phyloP scores from a whole-genome alignment of 345 rosid genomes.

The Gossypium anomalum region DNA sequence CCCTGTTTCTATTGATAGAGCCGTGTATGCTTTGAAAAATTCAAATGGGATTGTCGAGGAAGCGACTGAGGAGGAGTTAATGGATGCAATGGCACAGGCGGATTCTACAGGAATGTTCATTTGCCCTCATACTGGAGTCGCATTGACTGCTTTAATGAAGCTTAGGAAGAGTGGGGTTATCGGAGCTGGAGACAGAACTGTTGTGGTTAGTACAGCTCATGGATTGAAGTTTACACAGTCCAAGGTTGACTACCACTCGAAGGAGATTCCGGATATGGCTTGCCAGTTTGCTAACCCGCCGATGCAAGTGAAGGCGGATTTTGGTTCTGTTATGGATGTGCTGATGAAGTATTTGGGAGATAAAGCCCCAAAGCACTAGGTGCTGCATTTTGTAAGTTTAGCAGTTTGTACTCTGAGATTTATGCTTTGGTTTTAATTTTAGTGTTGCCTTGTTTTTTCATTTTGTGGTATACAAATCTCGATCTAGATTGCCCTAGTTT shows the following conservation, averaged over 20 bases:
- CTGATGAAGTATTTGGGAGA: conserved; percentile 53
- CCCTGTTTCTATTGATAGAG: conserved; percentile 89
- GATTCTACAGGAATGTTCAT: conserved; percentile 96
- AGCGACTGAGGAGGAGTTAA: conserved; percentile 83
- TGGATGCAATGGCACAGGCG: conserved; percentile 91
- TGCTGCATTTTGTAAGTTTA: conserved; percentile 6
- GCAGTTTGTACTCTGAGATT: conserved; percentile 7
- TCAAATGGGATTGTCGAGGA: conserved; percentile 84
- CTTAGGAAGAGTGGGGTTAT: conserved; percentile 77
- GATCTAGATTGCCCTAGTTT: conserved; percentile 7
- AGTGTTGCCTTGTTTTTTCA: not conserved
- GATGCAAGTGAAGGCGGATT: conserved; percentile 70
- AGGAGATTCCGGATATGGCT: conserved; percentile 68
- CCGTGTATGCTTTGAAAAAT: conserved; percentile 68
- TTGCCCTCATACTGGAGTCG: conserved; percentile 94
- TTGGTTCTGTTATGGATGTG: conserved; percentile 83
- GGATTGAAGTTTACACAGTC: conserved; percentile 86
- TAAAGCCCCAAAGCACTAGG: conserved; percentile 30
- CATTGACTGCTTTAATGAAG: conserved; percentile 70
- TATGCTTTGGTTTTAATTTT: conserved; percentile 14
- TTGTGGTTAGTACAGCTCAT: conserved; percentile 92
- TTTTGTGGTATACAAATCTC: not conserved
- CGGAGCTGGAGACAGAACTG: conserved; percentile 54
- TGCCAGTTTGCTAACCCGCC: conserved; percentile 78
- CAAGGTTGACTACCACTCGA: conserved; percentile 82